A percentile compares a stretch with the other conserved stretches of the same genome.
Conservation (phyloP, 73 alveolate genomes). For the Paramecium bursaria region DNA sequence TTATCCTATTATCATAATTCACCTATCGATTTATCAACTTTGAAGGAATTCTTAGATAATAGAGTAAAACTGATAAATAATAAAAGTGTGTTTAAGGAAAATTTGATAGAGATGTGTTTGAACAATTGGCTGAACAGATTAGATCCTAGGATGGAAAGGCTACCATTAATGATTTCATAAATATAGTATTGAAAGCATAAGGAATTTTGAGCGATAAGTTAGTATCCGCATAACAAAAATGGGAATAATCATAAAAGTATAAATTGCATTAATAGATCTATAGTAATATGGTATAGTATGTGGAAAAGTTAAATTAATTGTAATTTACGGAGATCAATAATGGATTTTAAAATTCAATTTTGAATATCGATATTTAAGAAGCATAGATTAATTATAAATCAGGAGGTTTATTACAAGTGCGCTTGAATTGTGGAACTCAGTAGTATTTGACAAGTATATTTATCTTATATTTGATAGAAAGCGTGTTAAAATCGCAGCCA, state of each 20-base stretch:
- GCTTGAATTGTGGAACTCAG: background rate
- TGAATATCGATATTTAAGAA: conserved; percentile 24
- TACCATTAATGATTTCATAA: conserved; percentile 25
- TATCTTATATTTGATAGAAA: background rate
- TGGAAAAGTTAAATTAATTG: conserved; percentile 2
- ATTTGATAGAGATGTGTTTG: conserved; percentile 55
- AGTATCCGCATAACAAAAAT: background rate
- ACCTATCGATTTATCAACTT: background rate
- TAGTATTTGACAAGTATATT: conserved; percentile 11
- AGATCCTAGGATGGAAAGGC: background rate
- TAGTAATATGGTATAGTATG: conserved; percentile 16
- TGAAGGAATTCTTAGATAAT: conserved; percentile 3
- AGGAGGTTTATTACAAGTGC: conserved; percentile 3
- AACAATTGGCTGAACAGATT: conserved; percentile 27
- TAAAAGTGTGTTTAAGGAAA: conserved; percentile 21
- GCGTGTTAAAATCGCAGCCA: background rate
- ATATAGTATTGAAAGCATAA: conserved; percentile 31
- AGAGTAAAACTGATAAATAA: background rate
- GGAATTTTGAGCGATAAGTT: conserved; percentile 32
- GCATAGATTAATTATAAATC: background rate
- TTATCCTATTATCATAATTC: conserved; percentile 20
- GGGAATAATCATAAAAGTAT: background rate
- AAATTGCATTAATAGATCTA: background rate
- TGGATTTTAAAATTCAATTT: background rate
- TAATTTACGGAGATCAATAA: background rate